These are phyloP conservation scores for Hymenoscyphus salicellus DNA, from an alignment of 2,329 filamentous ascomycete genomes.

Conservation along the genomic window DNA sequence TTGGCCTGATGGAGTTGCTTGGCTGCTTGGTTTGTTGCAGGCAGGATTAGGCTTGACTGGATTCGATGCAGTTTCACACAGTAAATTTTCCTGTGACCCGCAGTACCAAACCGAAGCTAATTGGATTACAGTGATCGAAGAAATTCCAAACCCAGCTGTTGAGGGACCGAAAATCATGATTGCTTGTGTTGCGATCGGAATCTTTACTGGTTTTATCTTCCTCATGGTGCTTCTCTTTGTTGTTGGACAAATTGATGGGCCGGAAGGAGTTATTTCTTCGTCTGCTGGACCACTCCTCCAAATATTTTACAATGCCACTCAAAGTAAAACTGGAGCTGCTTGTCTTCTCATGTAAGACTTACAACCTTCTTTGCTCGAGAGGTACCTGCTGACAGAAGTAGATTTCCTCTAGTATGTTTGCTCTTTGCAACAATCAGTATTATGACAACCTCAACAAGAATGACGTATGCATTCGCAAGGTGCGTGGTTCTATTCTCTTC, in stretches of 20 bases:
- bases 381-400: slow-evolving; percentile 13
- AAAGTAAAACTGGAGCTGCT: slow-evolving; percentile 36
- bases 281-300: slow-evolving; percentile 48
- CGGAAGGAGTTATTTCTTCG: slow-evolving; percentile 44
- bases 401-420: slow-evolving; percentile 61
- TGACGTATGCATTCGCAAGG: slow-evolving; percentile 63
- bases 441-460: slow-evolving; percentile 63
- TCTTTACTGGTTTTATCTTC: slow-evolving; percentile 47
- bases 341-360: slow-evolving; percentile 26
- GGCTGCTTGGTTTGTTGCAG: slow-evolving; percentile 52
- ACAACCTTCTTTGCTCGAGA: not conserved
- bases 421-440: slow-evolving; percentile 62
- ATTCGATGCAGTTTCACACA: slow-evolving; percentile 38
- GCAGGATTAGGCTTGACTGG: slow-evolving; percentile 52
- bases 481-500: slow-evolving; percentile 37
- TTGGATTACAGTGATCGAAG: slow-evolving; percentile 46
- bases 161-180: slow-evolving; percentile 51
- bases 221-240: slow-evolving; percentile 39
- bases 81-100: not conserved
- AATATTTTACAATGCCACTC: slow-evolving; percentile 49
- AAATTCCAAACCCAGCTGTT: slow-evolving; percentile 49
- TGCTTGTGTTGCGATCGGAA: slow-evolving; percentile 47
- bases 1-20: slow-evolving; percentile 48
- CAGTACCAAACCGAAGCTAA: not conserved
- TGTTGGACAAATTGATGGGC: slow-evolving; percentile 28